Evolutionary conservation across 495 filamentous ascomycete species (phyloP), one percentile per base, ranked within the genome.

Genomic region (Hypoxylon intermedium): DNA sequence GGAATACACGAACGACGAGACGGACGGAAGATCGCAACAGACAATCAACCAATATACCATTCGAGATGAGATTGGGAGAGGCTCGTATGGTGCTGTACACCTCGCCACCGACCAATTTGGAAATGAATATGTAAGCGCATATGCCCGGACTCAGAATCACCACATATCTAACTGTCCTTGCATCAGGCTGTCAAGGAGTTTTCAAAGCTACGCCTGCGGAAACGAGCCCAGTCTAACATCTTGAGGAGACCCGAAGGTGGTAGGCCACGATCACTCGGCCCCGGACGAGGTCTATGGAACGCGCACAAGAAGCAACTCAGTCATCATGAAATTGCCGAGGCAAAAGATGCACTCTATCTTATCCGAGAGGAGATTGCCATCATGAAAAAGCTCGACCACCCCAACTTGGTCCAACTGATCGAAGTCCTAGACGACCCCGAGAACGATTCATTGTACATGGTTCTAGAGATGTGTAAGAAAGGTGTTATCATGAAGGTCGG

Each of bases 401-500:
- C 83, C 34, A 98, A 98, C 71, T 77, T 98, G 33, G 93, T 96
- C n/a, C 87, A 87, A 24, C 77, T 98, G 24, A 89, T 94, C 60
- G 94, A 98, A 72, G 94, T 98, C 0, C 75, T 98, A 26, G 94
- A 98, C 70, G 95, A 98, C 65, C 95, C 94, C 1, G 86, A 90
- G 26, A 93, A 97, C 62, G 94, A 98, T 69, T 95, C 92, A 1
- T 75, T 98, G 16, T 98, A 97, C 72, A 98, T 98, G 90, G 94
- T 98, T 3, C 82, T 98, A 69, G 94, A 98, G 72, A 94, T 96
- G 91, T 98, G 94, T 78, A 94, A 96, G 66, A 98, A 98, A 68
- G 94, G 94, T 0, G 93, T 98, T 19, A 82, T 97, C 31, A 98
- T 98, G 94, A 94, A 95, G 56, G 91, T 98, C 41, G 91, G 90